A percentile compares a stretch with the other conserved stretches of the same genome.
Conservation (phyloP, 2,329 filamentous ascomycete species). For the Aureobasidium lini region DNA sequence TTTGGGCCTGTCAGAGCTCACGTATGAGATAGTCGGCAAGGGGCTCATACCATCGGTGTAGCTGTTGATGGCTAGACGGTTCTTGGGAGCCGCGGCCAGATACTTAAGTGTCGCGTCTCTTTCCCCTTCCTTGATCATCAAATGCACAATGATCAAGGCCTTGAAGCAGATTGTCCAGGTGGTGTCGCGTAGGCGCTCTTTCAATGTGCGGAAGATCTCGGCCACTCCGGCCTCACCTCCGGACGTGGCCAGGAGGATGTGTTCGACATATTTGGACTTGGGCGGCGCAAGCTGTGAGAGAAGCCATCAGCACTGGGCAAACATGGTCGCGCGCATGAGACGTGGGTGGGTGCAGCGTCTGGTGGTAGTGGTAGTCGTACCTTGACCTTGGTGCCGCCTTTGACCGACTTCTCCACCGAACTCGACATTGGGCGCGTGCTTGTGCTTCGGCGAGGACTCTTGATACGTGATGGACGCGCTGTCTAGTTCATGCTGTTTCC, state of each 20-base stretch:
- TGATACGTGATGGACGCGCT: neutral
- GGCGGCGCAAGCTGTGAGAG: constrained; percentile 71
- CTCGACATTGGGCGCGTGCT: constrained; percentile 53
- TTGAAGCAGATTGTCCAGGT: constrained; percentile 99
- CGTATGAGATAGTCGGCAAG: neutral
- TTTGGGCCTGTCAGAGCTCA: neutral
- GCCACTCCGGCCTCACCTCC: constrained; percentile 89
- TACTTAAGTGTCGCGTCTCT: constrained; percentile 81
- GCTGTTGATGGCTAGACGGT: constrained; percentile 76
- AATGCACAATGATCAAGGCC: constrained; percentile 85
- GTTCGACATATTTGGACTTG: constrained; percentile 98
- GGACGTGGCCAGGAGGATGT: constrained; percentile 91
- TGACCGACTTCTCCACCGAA: constrained; percentile 98
- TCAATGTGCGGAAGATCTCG: constrained; percentile 89
- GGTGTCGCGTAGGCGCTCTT: constrained; percentile 82
- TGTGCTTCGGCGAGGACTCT: neutral
- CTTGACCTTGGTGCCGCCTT: constrained; percentile 97
- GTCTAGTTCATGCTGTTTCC: constrained; percentile 7
- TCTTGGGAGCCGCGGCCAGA: constrained; percentile 67
- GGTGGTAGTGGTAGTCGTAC: constrained; percentile 39
- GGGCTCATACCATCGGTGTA: constrained; percentile 75
- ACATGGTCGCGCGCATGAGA: neutral
- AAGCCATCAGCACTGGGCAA: neutral
- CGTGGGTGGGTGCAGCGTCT: neutral
- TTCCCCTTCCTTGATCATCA: constrained; percentile 95